Conservation (phyloP, 345 rosid genomes). For the Eucalyptus sp. region DNA sequence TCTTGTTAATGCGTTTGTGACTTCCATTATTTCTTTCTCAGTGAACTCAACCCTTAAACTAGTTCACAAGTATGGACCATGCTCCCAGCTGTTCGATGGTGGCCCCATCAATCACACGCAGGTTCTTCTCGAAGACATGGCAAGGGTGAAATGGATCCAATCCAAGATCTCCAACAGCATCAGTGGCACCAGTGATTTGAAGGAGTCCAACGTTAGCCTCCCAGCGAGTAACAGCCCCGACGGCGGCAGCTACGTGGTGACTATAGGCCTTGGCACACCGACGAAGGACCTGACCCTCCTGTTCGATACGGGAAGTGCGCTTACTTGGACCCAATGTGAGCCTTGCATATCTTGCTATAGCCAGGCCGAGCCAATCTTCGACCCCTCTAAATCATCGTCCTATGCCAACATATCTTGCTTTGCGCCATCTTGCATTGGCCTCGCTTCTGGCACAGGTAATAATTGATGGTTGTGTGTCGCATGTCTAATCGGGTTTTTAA, state of each 20-base stretch:
- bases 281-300: neutral
- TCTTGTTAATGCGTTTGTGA: neutral
- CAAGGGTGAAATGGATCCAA: neutral
- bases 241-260: neutral
- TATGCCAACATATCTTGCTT: neutral
- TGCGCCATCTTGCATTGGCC: neutral
- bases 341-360: neutral
- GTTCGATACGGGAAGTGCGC: constrained; percentile 7
- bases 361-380: neutral
- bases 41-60: neutral
- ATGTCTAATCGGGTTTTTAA: neutral
- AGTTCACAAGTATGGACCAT: neutral
- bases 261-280: constrained; percentile 8
- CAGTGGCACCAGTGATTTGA: neutral
- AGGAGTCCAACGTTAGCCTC: neutral
- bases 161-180: neutral
- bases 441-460: neutral
- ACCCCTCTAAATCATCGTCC: constrained; percentile 10
- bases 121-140: neutral
- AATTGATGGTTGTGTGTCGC: too few relatives aligned
- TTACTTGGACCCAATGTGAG: constrained; percentile 3
- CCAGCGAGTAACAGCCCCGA: neutral
- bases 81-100: neutral
- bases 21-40: neutral
- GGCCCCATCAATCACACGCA: neutral